Evolutionary conservation across 1,139 yeast genomes (phyloP).

Genomic region (Suhomyces atakaporum): DNA sequence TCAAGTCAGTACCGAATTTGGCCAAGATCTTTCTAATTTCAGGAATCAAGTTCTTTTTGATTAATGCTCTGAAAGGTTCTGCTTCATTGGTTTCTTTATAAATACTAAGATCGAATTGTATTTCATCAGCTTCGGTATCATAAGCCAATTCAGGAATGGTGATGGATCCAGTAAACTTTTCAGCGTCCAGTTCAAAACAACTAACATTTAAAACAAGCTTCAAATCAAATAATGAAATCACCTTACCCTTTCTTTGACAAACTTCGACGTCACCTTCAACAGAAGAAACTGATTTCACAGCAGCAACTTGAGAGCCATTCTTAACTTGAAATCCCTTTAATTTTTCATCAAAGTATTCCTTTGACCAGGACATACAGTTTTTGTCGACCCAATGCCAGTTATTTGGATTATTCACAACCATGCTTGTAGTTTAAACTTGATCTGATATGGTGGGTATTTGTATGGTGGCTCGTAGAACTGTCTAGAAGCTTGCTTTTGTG

Average conservation of each 20-base stretch:
- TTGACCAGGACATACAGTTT: constrained; percentile 91
- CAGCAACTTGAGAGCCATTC: constrained; percentile 37
- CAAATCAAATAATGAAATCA: constrained; percentile 86
- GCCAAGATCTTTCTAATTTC: constrained; percentile 59
- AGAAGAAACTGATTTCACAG: constrained; percentile 58
- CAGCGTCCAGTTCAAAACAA: constrained; percentile 44
- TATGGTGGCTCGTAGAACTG: constrained; percentile 10
- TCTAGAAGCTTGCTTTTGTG: constrained; percentile 15
- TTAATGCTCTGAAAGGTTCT: constrained; percentile 50
- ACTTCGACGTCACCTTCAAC: constrained; percentile 97
- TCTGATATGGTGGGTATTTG: not conserved
- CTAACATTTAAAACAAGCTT: constrained; percentile 61
- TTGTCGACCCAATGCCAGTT: constrained; percentile 98
- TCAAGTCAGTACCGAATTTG: constrained; percentile 75
- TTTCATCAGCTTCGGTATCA: constrained; percentile 82
- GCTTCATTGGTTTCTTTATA: constrained; percentile 60
- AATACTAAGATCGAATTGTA: constrained; percentile 75
- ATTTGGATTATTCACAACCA: constrained; percentile 55
- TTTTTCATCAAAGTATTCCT: constrained; percentile 65
- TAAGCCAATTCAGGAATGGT: constrained; percentile 93
- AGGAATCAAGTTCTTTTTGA: constrained; percentile 68
- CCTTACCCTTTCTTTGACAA: constrained; percentile 94
- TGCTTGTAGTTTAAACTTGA: constrained; percentile 15
- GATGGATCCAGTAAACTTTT: constrained; percentile 60
- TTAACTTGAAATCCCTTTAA: constrained; percentile 51